Evolutionary conservation across 1,139 yeast genomes (phyloP), one percentile per base, ranked within the genome.

Genomic region (Spathaspora sp.): DNA sequence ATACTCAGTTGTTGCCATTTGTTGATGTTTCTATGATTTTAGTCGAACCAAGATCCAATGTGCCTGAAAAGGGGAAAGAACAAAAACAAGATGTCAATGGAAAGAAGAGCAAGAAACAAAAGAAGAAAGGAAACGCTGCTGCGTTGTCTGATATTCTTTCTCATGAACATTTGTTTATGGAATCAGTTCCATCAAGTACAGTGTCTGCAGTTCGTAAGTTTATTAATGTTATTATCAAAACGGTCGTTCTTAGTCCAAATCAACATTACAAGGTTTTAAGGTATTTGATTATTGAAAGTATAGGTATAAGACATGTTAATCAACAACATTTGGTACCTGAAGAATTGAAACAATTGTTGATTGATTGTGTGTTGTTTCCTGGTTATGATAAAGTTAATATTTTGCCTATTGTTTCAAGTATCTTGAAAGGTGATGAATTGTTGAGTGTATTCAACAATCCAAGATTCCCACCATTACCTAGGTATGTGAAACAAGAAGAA

Each of bases 131-230:
- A 41, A 68, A 70, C 20, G 56, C 76, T 0, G 74, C 75, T 24
- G 79, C 85, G 3, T 65, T 86, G 53, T 80, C 95, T 3, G 96
- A 89, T 66, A 66, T 86, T 38, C 72, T 86, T 41, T 82, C 93
- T 1, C 88, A 86, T 59, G 77, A 86, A 29, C 81, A 79, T 43
- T 67, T 81, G 43, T 87, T 88, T 55, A 59, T 64, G 13, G 60
- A 67, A 9, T 61, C 70, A 2, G 73, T 82, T 5, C 68, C 82
- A 1, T 41, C 50, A 0, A 33, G 50, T 1, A 76, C 82, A 9
- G 54, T 72, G 13, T 48, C 54, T 4, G 56, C 64, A 0, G 72
- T 84, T 2, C 70, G 81, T 48, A 47, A 54, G 1, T 86, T 88
- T 56, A 72, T 86, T 49, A 65, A 65, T 24, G 58, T 69, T 1